Evolutionary conservation across 2,329 filamentous ascomycete species (phyloP).

Genomic region (Talaromyces sp.): DNA sequence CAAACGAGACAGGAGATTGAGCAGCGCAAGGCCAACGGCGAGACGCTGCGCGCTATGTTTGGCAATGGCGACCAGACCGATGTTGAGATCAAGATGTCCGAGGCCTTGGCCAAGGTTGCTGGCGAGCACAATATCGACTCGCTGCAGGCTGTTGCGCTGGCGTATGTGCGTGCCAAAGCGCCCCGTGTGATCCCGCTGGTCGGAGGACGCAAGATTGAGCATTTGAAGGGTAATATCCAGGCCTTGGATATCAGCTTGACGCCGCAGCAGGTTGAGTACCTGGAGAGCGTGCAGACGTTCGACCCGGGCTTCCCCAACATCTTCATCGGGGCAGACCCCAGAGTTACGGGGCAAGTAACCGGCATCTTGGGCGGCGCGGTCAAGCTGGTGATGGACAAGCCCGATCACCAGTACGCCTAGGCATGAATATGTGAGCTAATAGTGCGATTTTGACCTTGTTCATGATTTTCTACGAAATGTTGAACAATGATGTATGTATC

Average conservation of each 20-base stretch:
- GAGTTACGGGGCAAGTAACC: constrained; percentile 13
- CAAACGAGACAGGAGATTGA: constrained; percentile 45
- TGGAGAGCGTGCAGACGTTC: constrained; percentile 59
- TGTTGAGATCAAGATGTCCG: neutral
- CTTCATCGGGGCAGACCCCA: constrained; percentile 44
- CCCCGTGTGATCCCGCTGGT: constrained; percentile 70
- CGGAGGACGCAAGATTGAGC: constrained; percentile 63
- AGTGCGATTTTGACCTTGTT: neutral
- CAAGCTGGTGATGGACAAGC: constrained; percentile 3
- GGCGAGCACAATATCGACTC: constrained; percentile 49
- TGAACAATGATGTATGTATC: neutral
- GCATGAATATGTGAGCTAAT: neutral
- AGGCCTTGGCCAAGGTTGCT: constrained; percentile 57
- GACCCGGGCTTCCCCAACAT: constrained; percentile 63
- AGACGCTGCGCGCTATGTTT: constrained; percentile 31
- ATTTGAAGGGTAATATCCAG: constrained; percentile 66
- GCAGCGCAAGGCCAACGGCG: constrained; percentile 38
- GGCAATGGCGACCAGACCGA: constrained; percentile 13
- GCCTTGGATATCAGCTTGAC: constrained; percentile 58
- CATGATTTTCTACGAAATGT: neutral
- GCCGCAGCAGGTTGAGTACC: constrained; percentile 58
- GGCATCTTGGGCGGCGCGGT: constrained; percentile 9
- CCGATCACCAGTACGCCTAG: constrained; percentile 9
- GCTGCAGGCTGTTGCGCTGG: constrained; percentile 62
- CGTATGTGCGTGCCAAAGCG: constrained; percentile 68